phyloP scores from a whole-genome alignment of 192 early-diverging fungal genomes.

The Blastocladiella britannica region DNA sequence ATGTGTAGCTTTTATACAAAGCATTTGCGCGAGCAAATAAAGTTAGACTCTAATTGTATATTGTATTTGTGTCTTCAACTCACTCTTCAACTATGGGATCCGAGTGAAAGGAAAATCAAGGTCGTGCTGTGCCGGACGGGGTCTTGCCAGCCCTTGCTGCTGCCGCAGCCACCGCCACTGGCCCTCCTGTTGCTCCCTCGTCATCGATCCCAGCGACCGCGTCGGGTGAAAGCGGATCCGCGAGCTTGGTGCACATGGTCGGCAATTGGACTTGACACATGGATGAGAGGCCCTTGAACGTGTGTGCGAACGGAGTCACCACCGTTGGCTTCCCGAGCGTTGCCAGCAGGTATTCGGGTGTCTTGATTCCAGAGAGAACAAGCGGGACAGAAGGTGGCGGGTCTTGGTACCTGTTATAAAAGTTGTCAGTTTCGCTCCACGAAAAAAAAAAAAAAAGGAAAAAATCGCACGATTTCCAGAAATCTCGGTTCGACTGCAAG shows the following conservation, averaged over 20 bases:
- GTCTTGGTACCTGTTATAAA: background rate
- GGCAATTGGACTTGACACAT: background rate
- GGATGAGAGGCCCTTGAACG: background rate
- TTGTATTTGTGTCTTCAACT: too few relatives aligned
- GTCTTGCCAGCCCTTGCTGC: too few relatives aligned
- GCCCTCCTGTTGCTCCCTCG: too few relatives aligned
- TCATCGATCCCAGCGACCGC: too few relatives aligned
- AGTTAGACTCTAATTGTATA: too few relatives aligned
- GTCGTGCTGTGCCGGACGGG: too few relatives aligned
- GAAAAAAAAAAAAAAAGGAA: background rate
- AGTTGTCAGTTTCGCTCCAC: background rate
- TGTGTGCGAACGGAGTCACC: background rate
- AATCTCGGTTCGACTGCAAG: conserved; percentile 9
- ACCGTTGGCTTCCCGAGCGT: background rate
- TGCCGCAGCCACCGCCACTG: too few relatives aligned
- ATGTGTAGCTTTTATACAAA: too few relatives aligned
- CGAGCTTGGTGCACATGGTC: background rate
- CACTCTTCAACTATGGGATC: too few relatives aligned
- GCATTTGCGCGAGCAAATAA: too few relatives aligned
- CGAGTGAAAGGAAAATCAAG: too few relatives aligned
- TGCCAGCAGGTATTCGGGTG: background rate
- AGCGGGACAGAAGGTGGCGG: background rate
- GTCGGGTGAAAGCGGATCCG: too few relatives aligned
- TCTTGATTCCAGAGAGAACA: background rate
- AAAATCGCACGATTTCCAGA: conserved; percentile 11